A percentile compares a stretch with the other conserved stretches of the same genome.
phyloP scores from a whole-genome alignment of 129 eudicot species.

The Rutidosis leptorrhynchoides region DNA sequence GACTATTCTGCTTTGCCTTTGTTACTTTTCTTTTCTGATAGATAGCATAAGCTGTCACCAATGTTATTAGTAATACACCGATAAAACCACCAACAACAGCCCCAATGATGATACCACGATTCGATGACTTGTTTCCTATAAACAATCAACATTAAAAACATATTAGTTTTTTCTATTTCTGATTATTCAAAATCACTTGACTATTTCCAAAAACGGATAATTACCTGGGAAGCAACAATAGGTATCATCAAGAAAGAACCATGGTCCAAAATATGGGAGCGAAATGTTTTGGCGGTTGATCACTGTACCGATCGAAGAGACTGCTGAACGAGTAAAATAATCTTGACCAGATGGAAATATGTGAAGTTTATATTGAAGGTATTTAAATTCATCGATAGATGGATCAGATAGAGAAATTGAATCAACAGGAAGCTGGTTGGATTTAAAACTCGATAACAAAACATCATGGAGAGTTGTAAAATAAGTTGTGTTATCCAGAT shows the following conservation, averaged over 20 bases:
- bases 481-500: slow-evolving; percentile 54
- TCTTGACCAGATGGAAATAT: slow-evolving; percentile 66
- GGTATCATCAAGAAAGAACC: slow-evolving; percentile 46
- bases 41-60: slow-evolving; percentile 53
- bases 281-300: slow-evolving; percentile 61
- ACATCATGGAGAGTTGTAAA: slow-evolving; percentile 36
- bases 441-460: slow-evolving; percentile 37
- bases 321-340: slow-evolving; percentile 48
- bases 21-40: slow-evolving; percentile 53
- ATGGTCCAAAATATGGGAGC: slow-evolving; percentile 60
- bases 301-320: slow-evolving; percentile 47
- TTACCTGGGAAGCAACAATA: slow-evolving; percentile 67
- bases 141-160: slow-evolving; percentile 13
- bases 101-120: slow-evolving; percentile 53
- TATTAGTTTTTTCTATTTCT: neutral
- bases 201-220: neutral
- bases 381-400: slow-evolving; percentile 32
- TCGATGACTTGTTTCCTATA: slow-evolving; percentile 47
- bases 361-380: slow-evolving; percentile 52
- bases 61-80: slow-evolving; percentile 38
- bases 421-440: slow-evolving; percentile 57
- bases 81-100: slow-evolving; percentile 44
- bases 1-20: slow-evolving; percentile 43
- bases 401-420: slow-evolving; percentile 57
- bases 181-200: neutral